phyloP scores from a whole-genome alignment of 2,329 filamentous ascomycete species.

The Penicillium vulpinum region DNA sequence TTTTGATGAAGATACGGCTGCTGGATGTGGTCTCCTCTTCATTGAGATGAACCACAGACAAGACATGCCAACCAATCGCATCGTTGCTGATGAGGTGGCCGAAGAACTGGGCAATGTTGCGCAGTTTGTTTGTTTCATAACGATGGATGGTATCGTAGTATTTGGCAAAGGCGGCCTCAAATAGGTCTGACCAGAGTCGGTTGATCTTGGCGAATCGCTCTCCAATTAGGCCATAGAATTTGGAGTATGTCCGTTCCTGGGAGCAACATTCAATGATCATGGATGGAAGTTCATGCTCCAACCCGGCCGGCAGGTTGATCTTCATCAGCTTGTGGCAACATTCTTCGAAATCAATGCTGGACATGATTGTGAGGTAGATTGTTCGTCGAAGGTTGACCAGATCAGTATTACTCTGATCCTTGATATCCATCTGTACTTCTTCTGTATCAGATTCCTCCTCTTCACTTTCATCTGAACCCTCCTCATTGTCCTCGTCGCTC shows the following conservation, averaged over 20 bases:
- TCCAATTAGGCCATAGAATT: slow-evolving; percentile 92
- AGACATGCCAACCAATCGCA: slow-evolving; percentile 86
- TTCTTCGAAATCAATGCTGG: slow-evolving; percentile 93
- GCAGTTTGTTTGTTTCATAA: slow-evolving; percentile 90
- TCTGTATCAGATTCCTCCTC: slow-evolving; percentile 73
- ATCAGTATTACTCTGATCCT: slow-evolving; percentile 95
- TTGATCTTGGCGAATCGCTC: slow-evolving; percentile 97
- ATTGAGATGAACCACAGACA: slow-evolving; percentile 83
- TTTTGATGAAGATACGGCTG: slow-evolving; percentile 98
- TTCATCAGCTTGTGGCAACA: slow-evolving; percentile 96
- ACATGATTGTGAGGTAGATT: slow-evolving; percentile 98
- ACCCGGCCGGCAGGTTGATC: slow-evolving; percentile 80
- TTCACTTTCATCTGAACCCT: slow-evolving; percentile 59
- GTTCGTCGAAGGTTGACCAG: slow-evolving; percentile 89
- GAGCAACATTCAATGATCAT: slow-evolving; percentile 98
- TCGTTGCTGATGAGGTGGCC: slow-evolving; percentile 86
- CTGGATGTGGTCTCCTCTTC: slow-evolving; percentile 97
- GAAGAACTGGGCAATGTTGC: slow-evolving; percentile 94
- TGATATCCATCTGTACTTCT: slow-evolving; percentile 86
- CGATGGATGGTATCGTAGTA: slow-evolving; percentile 98
- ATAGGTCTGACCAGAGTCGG: slow-evolving; percentile 88
- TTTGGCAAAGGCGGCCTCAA: slow-evolving; percentile 83
- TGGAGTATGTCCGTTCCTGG: slow-evolving; percentile 94
- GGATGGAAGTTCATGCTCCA: slow-evolving; percentile 86
- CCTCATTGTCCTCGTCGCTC: slow-evolving; percentile 77